Evolutionary conservation across 768 basidiomycete species (phyloP), one percentile per base, ranked within the genome.

Genomic region (Psilocybe cyanescens): DNA sequence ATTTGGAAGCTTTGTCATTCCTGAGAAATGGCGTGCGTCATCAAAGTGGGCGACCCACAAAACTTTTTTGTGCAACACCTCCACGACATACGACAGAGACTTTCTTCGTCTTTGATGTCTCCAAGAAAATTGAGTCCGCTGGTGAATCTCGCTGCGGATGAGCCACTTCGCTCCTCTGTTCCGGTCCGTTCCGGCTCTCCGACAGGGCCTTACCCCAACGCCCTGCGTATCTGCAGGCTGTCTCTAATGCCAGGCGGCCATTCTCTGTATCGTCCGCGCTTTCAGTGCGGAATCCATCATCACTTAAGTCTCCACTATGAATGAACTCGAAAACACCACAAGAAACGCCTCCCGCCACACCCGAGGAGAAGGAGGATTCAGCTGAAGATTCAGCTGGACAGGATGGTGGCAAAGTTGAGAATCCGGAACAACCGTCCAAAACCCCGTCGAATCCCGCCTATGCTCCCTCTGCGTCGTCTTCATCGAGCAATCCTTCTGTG

Each of bases 251-350:
- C 4, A 16, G 47, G 37, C 48, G 63, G n/a, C 49, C 45, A 8
- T 67, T 69, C 55, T 62, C 68, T 8, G 48, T 60, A 29, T 69
- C 65, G 19, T 33, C 57, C 12, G 37, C 48, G n/a, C 17, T 59
- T 47, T 52, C 31, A 17, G 64, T 63, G 52, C 48, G 65, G 44
- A 63, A 63, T 29, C 59, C 53, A 2, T 19, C 57, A 2, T 55
- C 62, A 11, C 41, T 60, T 37, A 64, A 58, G 59, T 58, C 66
- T 35, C 71, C 70, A 16, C 59, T 67, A 58, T 72, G 70, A 70
- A 65, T 71, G 37, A 72, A 72, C 53, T 63, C 70, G 30, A 72
- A 66, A 3, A n/a, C n/a, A n/a, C n/a, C n/a, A n/a, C n/a, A n/a
- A n/a, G n/a, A n/a, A n/a, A 58, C 45, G 6, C 58, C 65, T 9